A percentile compares a stretch with the other conserved stretches of the same genome.
phyloP scores from a whole-genome alignment of 345 rosid species.

The Citrus mangshanensis region DNA sequence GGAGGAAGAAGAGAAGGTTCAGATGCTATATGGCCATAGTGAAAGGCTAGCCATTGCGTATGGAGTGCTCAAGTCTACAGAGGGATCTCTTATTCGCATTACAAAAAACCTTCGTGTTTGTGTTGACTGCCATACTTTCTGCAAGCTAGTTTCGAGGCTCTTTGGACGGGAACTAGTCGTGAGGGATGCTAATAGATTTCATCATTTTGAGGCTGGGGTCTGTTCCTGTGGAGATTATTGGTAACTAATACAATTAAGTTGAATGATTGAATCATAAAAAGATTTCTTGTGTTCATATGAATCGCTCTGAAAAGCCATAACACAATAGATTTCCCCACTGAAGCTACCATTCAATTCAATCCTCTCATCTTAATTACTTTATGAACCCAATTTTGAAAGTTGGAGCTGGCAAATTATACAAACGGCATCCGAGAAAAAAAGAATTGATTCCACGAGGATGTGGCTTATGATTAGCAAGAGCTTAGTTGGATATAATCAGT shows the following conservation, averaged over 20 bases:
- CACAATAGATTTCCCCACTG: neutral
- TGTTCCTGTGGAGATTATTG: slow-evolving; percentile 89
- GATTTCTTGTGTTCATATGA: neutral
- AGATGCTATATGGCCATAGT: slow-evolving; percentile 70
- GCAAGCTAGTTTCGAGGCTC: slow-evolving; percentile 66
- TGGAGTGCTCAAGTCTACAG: slow-evolving; percentile 51
- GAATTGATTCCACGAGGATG: neutral
- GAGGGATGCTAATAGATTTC: slow-evolving; percentile 89
- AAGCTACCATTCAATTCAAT: neutral
- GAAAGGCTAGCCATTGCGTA: slow-evolving; percentile 82
- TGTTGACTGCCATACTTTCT: slow-evolving; percentile 79
- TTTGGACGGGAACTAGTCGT: slow-evolving; percentile 49
- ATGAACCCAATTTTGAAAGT: neutral
- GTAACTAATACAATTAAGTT: slow-evolving; percentile 30
- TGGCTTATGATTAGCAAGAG: neutral
- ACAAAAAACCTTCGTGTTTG: slow-evolving; percentile 78
- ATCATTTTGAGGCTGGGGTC: slow-evolving; percentile 69
- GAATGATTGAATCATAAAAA: neutral
- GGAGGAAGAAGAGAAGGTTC: slow-evolving; percentile 62
- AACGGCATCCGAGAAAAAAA: neutral
- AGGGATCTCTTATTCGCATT: slow-evolving; percentile 46
- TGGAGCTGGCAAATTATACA: neutral
- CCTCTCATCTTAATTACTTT: neutral
- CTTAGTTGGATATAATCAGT: neutral
- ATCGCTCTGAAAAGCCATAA: neutral